phyloP scores from a whole-genome alignment of 495 filamentous ascomycete genomes.

The Rhypophila decipiens region DNA sequence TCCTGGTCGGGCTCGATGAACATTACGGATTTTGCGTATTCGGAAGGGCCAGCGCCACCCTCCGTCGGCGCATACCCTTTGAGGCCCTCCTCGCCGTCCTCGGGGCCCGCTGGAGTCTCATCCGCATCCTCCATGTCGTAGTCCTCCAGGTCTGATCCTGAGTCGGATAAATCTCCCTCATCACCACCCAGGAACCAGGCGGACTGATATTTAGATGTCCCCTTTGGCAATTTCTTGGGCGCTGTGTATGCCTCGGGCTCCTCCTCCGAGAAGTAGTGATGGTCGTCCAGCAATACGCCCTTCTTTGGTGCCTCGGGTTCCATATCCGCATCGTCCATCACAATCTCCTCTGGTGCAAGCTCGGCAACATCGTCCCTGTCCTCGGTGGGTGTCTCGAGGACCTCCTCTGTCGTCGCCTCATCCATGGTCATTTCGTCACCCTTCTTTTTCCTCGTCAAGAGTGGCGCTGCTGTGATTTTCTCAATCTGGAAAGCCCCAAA shows the following conservation, averaged over 20 bases:
- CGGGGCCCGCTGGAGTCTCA: slow-evolving; percentile 41
- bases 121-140: slow-evolving; percentile 65
- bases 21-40: slow-evolving; percentile 85
- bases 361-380: slow-evolving; percentile 77
- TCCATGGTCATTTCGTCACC: slow-evolving; percentile 70
- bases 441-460: slow-evolving; percentile 48
- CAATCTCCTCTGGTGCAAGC: slow-evolving; percentile 74
- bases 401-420: slow-evolving; percentile 35
- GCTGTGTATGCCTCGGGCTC: slow-evolving; percentile 44
- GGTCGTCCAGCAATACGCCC: slow-evolving; percentile 89
- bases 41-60: slow-evolving; percentile 60
- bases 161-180: slow-evolving; percentile 52
- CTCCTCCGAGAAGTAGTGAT: slow-evolving; percentile 96
- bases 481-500: slow-evolving; percentile 95
- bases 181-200: slow-evolving; percentile 88
- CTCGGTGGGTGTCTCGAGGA: slow-evolving; percentile 61
- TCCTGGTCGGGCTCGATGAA: slow-evolving; percentile 83
- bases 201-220: slow-evolving; percentile 88
- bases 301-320: slow-evolving; percentile 52
- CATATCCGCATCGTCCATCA: slow-evolving; percentile 58
- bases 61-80: slow-evolving; percentile 67
- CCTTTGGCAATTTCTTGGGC: slow-evolving; percentile 76
- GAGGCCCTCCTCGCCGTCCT: slow-evolving; percentile 74
- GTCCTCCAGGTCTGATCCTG: slow-evolving; percentile 76
- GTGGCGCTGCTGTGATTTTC: slow-evolving; percentile 69